Percentiles rank a stretch among this genome's conserved stretches.
Conservation (phyloP, 2,329 filamentous ascomycete genomes). For the Xylaria sp. region DNA sequence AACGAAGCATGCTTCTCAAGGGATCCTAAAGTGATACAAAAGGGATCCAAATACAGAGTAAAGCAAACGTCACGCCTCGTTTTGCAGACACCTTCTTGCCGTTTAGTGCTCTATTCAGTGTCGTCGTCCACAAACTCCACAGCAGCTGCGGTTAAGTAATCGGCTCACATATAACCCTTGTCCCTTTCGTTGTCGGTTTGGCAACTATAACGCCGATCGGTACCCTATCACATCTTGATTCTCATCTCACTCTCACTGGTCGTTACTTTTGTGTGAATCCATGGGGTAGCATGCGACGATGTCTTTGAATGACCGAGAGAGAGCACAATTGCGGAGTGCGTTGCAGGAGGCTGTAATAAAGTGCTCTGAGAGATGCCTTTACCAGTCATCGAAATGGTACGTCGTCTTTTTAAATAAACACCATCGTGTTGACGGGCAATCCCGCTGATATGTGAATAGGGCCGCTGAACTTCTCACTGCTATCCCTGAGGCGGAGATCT, state of each 20-base stretch:
- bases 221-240: background rate
- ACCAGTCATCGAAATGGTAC: constrained; percentile 96
- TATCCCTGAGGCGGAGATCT: constrained; percentile 65
- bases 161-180: background rate
- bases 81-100: background rate
- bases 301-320: constrained; percentile 66
- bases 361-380: constrained; percentile 93
- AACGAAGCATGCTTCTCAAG: background rate
- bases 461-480: constrained; percentile 92
- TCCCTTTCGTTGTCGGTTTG: background rate
- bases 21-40: background rate
- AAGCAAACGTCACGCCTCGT: background rate
- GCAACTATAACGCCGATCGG: background rate
- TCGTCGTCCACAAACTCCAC: too few species aligned
- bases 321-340: constrained; percentile 73
- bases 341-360: constrained; percentile 88
- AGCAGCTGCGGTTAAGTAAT: background rate
- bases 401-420: constrained; percentile 11
- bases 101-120: background rate
- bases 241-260: background rate
- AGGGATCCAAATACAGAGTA: too few species aligned
- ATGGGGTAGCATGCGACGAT: constrained; percentile 50
- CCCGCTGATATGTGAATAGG: constrained; percentile 62
- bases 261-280: background rate
- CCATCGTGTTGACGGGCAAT: background rate